Conservation (phyloP, 2,329 filamentous ascomycete genomes). For the Trichothecium roseum region DNA sequence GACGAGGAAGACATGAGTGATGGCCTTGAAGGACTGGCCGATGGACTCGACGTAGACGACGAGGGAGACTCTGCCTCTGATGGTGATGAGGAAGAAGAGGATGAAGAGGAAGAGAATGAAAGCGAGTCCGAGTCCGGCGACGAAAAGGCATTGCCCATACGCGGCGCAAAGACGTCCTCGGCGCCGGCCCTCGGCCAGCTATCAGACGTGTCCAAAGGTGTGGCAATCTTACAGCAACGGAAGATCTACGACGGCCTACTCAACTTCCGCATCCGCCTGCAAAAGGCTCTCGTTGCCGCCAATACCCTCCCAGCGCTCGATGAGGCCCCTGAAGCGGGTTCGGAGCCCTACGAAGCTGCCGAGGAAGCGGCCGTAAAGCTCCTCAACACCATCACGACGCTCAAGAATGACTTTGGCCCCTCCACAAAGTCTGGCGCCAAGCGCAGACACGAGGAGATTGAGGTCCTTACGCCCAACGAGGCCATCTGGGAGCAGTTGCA, state of each 20-base stretch:
- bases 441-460: constrained; percentile 42
- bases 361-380: constrained; percentile 79
- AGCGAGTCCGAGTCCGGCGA: constrained; percentile 20
- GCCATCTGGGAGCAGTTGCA: constrained; percentile 66
- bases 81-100: constrained; percentile 21
- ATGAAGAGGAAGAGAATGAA: constrained; percentile 21
- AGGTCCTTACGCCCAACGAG: constrained; percentile 45
- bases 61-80: constrained; percentile 11
- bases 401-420: constrained; percentile 52
- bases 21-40: constrained; percentile 21
- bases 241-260: constrained; percentile 80
- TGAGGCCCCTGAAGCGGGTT: constrained; percentile 20
- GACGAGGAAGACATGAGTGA: constrained; percentile 27
- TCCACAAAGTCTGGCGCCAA: constrained; percentile 45
- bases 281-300: constrained; percentile 76
- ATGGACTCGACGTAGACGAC: constrained; percentile 16
- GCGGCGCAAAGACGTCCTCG: constrained; percentile 21
- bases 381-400: constrained; percentile 67
- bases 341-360: constrained; percentile 58
- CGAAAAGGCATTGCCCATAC: constrained; percentile 14
- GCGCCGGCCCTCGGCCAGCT: constrained; percentile 12
- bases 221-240: constrained; percentile 77
- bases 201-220: constrained; percentile 69
- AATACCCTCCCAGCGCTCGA: constrained; percentile 57
- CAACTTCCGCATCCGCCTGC: constrained; percentile 82